Conservation (phyloP, 2,329 filamentous ascomycete species). For the Nemania sp. region DNA sequence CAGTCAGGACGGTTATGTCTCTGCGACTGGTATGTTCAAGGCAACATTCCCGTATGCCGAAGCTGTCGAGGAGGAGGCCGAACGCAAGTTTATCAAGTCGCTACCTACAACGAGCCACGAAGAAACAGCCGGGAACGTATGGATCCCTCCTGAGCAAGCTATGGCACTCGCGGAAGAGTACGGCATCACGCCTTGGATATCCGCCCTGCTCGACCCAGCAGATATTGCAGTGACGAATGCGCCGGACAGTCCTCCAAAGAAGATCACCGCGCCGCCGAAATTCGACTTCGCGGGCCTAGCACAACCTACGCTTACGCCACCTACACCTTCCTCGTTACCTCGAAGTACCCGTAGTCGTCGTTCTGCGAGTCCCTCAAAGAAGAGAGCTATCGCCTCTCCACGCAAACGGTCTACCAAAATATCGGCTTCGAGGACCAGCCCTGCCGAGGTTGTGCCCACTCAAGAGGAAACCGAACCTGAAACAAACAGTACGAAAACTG, state of each 20-base stretch:
- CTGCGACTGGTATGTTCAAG: slow-evolving; percentile 93
- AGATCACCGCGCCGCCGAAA: slow-evolving; percentile 83
- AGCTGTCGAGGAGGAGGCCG: slow-evolving; percentile 76
- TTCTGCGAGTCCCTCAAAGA: slow-evolving; percentile 70
- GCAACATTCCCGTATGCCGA: slow-evolving; percentile 86
- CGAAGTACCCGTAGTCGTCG: slow-evolving; percentile 65
- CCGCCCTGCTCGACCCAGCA: slow-evolving; percentile 88
- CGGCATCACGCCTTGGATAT: slow-evolving; percentile 85
- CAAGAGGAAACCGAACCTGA: slow-evolving; percentile 48
- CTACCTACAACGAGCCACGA: slow-evolving; percentile 84
- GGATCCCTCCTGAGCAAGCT: slow-evolving; percentile 88
- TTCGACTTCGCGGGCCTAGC: slow-evolving; percentile 68
- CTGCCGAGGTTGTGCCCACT: slow-evolving; percentile 51
- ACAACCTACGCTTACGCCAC: slow-evolving; percentile 61
- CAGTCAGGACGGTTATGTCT: slow-evolving; percentile 85
- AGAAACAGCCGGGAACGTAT: slow-evolving; percentile 96
- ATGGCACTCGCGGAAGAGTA: slow-evolving; percentile 89
- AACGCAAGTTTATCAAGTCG: slow-evolving; percentile 87
- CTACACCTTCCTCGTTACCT: slow-evolving; percentile 60
- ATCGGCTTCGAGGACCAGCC: slow-evolving; percentile 55
- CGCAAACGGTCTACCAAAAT: slow-evolving; percentile 64
- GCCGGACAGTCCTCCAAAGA: slow-evolving; percentile 76
- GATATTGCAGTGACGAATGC: slow-evolving; percentile 72
- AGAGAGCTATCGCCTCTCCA: slow-evolving; percentile 63
- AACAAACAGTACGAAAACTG: slow-evolving; percentile 56